phyloP scores from a whole-genome alignment of 495 filamentous ascomycete species.

The Hyphodiscus hymeniophilus region DNA sequence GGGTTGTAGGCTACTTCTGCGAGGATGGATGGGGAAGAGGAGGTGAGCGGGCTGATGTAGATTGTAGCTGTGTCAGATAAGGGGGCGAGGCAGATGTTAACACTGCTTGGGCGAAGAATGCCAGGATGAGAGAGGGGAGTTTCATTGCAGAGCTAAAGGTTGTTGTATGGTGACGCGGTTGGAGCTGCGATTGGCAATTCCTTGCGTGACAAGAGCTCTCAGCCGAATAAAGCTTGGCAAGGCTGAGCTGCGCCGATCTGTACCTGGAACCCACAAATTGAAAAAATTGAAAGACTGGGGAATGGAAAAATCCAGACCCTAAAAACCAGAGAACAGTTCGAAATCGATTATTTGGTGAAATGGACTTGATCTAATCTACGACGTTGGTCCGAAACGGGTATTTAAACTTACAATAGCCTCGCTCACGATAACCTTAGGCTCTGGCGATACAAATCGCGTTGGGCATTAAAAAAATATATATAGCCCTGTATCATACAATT shows the following conservation, averaged over 20 bases:
- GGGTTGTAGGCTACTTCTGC: slow-evolving; percentile 40
- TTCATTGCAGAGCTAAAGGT: slow-evolving; percentile 6
- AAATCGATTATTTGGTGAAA: background rate
- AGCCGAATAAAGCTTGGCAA: slow-evolving; percentile 9
- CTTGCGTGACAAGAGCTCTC: background rate
- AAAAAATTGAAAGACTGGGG: no score
- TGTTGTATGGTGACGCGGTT: background rate
- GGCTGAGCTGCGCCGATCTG: slow-evolving; percentile 5
- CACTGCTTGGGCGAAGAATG: slow-evolving; percentile 6
- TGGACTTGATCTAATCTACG: no score
- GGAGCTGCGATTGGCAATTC: background rate
- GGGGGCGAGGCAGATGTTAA: no score
- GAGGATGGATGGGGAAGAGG: slow-evolving; percentile 28
- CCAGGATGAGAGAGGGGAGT: slow-evolving; percentile 4
- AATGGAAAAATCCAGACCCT: no score
- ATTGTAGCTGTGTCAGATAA: slow-evolving; percentile 11
- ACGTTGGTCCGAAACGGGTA: no score
- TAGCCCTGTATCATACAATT: slow-evolving; percentile 1
- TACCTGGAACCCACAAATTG: no score
- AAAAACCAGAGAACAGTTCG: background rate
- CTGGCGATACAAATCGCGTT: no score
- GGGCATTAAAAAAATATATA: no score
- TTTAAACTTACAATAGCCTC: no score
- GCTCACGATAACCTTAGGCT: no score
- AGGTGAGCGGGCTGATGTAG: slow-evolving; percentile 25